Evolutionary conservation across 495 filamentous ascomycete genomes (phyloP).

Genomic region (Copromyces sp.): DNA sequence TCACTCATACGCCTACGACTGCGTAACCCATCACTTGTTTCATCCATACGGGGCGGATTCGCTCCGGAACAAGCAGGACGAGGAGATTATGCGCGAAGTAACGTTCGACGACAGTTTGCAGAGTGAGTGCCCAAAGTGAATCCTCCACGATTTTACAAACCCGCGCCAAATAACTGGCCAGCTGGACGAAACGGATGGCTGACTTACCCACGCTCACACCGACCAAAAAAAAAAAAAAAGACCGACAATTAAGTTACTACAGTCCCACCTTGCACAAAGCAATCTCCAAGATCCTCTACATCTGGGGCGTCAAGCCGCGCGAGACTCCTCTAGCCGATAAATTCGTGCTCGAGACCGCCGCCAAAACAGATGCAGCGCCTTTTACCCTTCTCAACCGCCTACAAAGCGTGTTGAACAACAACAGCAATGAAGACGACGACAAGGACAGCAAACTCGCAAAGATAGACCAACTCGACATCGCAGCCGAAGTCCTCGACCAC

Average conservation of each 20-base stretch:
- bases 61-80: conserved; percentile 37
- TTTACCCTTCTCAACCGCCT: conserved; percentile 39
- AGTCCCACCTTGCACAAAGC: conserved; percentile 29
- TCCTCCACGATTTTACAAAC: neutral
- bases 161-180: neutral
- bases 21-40: conserved; percentile 55
- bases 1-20: conserved; percentile 58
- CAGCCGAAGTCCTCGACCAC: conserved; percentile 40
- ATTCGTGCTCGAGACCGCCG: conserved; percentile 30
- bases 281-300: conserved; percentile 26
- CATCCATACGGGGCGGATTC: conserved; percentile 51
- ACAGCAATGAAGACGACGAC: neutral
- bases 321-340: conserved; percentile 36
- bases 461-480: conserved; percentile 31
- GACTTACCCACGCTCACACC: neutral
- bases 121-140: conserved; percentile 28
- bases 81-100: conserved; percentile 54
- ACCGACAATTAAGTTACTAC: conserved; percentile 34
- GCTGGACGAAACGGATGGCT: neutral
- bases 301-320: conserved; percentile 31
- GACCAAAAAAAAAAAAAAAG: conserved; percentile 9
- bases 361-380: conserved; percentile 22
- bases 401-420: conserved; percentile 8
- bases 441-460: conserved; percentile 5
- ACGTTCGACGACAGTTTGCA: conserved; percentile 55